phyloP scores from a whole-genome alignment of 805 yeast species.

The Zygosaccharomyces bailii region DNA sequence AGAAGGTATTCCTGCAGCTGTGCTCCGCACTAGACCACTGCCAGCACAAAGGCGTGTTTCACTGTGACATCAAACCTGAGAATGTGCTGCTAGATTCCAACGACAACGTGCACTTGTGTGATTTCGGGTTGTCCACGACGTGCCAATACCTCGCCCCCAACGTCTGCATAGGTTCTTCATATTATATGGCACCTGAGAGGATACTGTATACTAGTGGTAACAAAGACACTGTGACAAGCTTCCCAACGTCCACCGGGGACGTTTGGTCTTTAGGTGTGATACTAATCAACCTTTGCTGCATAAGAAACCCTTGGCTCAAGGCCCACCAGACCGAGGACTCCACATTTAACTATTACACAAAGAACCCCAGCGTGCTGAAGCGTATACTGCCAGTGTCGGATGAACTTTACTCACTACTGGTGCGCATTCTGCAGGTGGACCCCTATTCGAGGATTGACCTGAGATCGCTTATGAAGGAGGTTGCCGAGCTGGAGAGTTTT shows the following conservation, averaged over 20 bases:
- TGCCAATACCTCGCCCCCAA: slow-evolving; percentile 56
- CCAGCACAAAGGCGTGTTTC: slow-evolving; percentile 79
- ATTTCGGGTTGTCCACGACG: slow-evolving; percentile 83
- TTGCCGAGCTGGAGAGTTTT: slow-evolving; percentile 27
- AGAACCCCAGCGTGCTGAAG: slow-evolving; percentile 52
- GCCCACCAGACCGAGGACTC: slow-evolving; percentile 60
- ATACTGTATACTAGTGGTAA: slow-evolving; percentile 31
- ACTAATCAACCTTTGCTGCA: slow-evolving; percentile 72
- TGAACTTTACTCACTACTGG: slow-evolving; percentile 54
- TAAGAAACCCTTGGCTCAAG: slow-evolving; percentile 87
- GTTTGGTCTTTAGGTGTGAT: slow-evolving; percentile 86
- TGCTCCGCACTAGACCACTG: slow-evolving; percentile 79
- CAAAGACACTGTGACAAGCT: slow-evolving; percentile 26
- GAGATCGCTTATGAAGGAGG: slow-evolving; percentile 22
- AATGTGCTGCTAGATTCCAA: slow-evolving; percentile 71
- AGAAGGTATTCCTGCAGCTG: slow-evolving; percentile 67
- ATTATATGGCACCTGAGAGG: slow-evolving; percentile 92
- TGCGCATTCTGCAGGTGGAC: slow-evolving; percentile 31
- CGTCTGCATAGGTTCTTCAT: slow-evolving; percentile 80
- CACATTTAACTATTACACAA: slow-evolving; percentile 61
- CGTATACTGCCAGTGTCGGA: slow-evolving; percentile 70
- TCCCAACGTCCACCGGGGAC: slow-evolving; percentile 75
- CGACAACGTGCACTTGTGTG: slow-evolving; percentile 61
- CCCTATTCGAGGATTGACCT: slow-evolving; percentile 36
- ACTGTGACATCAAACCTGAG: slow-evolving; percentile 95